Base-by-base conservation (phyloP, 2,329 filamentous ascomycete species). In the Fusarium pseudograminearum region DNA sequence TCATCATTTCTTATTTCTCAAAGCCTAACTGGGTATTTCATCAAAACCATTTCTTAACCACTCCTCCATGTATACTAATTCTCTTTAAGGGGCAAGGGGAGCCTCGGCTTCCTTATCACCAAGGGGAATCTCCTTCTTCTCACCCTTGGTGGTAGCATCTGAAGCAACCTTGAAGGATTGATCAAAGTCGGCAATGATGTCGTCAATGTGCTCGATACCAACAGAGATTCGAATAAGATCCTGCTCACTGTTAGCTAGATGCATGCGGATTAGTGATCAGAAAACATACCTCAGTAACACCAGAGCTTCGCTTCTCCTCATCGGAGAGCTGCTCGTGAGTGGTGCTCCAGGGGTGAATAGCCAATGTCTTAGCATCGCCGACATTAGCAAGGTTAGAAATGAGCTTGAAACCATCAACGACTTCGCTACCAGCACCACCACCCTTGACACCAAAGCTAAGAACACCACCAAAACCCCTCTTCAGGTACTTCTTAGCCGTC, bases 321-420 rank as follows among this genome's bases (percentile, higher is more conserved):
- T 95, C 91, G 26, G 85, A 89, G 61, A 98, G 86, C 83, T 98
- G 95, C 84, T 97, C 92, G 80, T 98, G 95, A 4, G 95, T 98
- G 4, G 95, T 98, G 8, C 90, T 92, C 93, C 94, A 97, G 24
- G 95, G 95, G 81, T 98, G 94, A 74, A 98, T 97, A 26, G 94
- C 94, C 67, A 98, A 84, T 9, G 94, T 97, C 87, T 98, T 98
- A 50, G 92, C 93, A 79, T 98, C 95, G 61, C 95, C 95, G 30
- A 98, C 94, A 78, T 99, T 99, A 61, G 96, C 96, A 73, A 98
- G 84, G 82, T 98, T 98, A 20, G 93, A 97, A 75, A 98, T 93
- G 73, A 99, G 83, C 86, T 97, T 96, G 84, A 99, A 97, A 73
- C 90, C 90, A 81, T 99, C 96, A 54, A 98, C 96, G 33, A 98